Evolutionary conservation across 106 monocot species (phyloP).

Genomic region (Allium fistulosum): DNA sequence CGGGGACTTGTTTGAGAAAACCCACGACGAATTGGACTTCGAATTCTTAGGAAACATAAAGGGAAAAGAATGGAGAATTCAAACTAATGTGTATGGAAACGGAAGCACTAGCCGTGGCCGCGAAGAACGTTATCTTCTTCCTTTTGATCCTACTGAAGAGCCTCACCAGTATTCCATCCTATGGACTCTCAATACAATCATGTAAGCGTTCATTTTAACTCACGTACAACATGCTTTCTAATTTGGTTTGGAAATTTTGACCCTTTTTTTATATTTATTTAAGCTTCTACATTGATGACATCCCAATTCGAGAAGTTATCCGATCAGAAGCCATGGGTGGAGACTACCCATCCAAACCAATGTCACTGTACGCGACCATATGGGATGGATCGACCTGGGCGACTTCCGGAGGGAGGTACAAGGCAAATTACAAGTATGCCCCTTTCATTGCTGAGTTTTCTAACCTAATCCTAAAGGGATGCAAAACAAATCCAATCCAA

Average conservation of each 20-base stretch:
- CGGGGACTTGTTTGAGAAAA: conserved; percentile 41
- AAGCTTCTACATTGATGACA: conserved; percentile 60
- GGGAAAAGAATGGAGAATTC: conserved; percentile 34
- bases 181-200: conserved; percentile 31
- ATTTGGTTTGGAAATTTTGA: not conserved
- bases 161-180: conserved; percentile 52
- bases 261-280: not conserved
- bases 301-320: conserved; percentile 40
- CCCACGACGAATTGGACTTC: conserved; percentile 52
- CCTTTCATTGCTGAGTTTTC: conserved; percentile 48
- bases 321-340: conserved; percentile 36
- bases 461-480: conserved; percentile 43
- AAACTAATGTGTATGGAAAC: conserved; percentile 58
- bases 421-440: conserved; percentile 45
- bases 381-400: conserved; percentile 65
- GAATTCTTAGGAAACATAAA: conserved; percentile 48
- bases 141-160: conserved; percentile 43
- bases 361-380: conserved; percentile 64
- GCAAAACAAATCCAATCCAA: conserved; percentile 36
- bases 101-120: conserved; percentile 51
- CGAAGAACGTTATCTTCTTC: conserved; percentile 46
- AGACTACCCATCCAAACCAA: conserved; percentile 59
- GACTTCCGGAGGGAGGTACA: conserved; percentile 42
- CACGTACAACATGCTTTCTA: not conserved
- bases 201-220: conserved; percentile 13